Evolutionary conservation across 768 basidiomycete species (phyloP).

Genomic region (Calocera viscosa): DNA sequence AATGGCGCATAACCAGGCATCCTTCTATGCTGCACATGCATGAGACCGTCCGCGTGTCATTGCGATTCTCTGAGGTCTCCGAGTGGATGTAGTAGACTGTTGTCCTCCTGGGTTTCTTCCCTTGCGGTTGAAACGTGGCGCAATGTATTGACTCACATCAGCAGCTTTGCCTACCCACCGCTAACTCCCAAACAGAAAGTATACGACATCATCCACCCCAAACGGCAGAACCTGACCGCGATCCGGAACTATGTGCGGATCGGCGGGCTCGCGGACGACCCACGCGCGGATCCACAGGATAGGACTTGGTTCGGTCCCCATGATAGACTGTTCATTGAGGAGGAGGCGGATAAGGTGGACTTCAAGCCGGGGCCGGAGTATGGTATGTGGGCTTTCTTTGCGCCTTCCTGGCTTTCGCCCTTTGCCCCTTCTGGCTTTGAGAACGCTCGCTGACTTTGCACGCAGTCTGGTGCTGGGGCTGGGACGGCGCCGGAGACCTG

Average conservation of each 20-base stretch:
- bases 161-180: too few species aligned
- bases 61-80: too few species aligned
- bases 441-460: too few species aligned
- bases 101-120: too few species aligned
- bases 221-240: conserved; percentile 81
- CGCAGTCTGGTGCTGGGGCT: conserved; percentile 98
- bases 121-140: too few species aligned
- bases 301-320: conserved; percentile 97
- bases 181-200: conserved; percentile 49
- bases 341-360: conserved; percentile 64
- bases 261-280: conserved; percentile 96
- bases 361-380: conserved; percentile 75
- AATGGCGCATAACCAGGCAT: background rate
- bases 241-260: conserved; percentile 87
- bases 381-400: too few species aligned
- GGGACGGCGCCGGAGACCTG: conserved; percentile 97
- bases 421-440: too few species aligned
- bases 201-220: conserved; percentile 87
- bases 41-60: too few species aligned
- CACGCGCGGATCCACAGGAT: conserved; percentile 92
- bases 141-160: too few species aligned
- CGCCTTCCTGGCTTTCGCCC: too few species aligned
- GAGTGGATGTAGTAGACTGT: too few species aligned
- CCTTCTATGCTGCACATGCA: background rate
- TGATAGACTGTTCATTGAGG: conserved; percentile 80